Percentiles rank a stretch among this genome's conserved stretches.
These are phyloP conservation scores for Colletotrichum sp. DNA, from an alignment of 2,329 filamentous ascomycete genomes.

Conservation along the genomic window DNA sequence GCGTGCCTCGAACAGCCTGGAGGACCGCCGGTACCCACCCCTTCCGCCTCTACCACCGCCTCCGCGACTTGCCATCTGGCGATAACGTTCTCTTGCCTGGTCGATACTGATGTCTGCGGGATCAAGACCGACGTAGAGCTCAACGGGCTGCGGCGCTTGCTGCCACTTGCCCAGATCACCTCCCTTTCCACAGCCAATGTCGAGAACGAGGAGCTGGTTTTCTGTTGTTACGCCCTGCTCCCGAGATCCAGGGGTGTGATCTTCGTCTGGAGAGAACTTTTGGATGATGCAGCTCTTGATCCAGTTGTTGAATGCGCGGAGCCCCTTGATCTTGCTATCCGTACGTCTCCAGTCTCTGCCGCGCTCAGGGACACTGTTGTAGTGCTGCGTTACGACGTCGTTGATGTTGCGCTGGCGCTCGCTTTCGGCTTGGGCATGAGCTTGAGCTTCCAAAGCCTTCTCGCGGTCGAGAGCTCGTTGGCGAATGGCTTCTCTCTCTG, in stretches of 20 bases:
- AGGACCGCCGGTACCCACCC: constrained; percentile 52
- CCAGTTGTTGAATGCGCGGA: constrained; percentile 98
- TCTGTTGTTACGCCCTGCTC: constrained; percentile 55
- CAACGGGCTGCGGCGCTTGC: constrained; percentile 87
- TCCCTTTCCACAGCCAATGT: constrained; percentile 96
- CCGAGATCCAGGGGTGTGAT: constrained; percentile 67
- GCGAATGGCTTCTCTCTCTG: constrained; percentile 71
- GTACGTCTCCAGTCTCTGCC: constrained; percentile 95
- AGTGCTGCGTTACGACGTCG: constrained; percentile 90
- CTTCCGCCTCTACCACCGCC: constrained; percentile 62
- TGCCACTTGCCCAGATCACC: constrained; percentile 97
- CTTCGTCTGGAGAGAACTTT: constrained; percentile 87
- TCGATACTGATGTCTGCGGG: constrained; percentile 91
- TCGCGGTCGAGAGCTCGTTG: constrained; percentile 65
- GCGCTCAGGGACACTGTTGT: constrained; percentile 93
- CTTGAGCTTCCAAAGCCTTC: constrained; percentile 41
- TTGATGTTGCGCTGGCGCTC: constrained; percentile 64
- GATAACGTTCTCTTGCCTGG: constrained; percentile 86
- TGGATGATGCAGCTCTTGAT: constrained; percentile 97
- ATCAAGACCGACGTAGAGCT: constrained; percentile 92
- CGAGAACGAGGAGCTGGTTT: constrained; percentile 79
- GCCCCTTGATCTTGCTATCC: constrained; percentile 91
- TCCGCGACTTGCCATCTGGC: constrained; percentile 69
- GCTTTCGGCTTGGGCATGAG: constrained; percentile 39
- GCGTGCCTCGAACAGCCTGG: constrained; percentile 78